Conservation (phyloP, 2,329 filamentous ascomycete species). For the Alternaria ethzedia region DNA sequence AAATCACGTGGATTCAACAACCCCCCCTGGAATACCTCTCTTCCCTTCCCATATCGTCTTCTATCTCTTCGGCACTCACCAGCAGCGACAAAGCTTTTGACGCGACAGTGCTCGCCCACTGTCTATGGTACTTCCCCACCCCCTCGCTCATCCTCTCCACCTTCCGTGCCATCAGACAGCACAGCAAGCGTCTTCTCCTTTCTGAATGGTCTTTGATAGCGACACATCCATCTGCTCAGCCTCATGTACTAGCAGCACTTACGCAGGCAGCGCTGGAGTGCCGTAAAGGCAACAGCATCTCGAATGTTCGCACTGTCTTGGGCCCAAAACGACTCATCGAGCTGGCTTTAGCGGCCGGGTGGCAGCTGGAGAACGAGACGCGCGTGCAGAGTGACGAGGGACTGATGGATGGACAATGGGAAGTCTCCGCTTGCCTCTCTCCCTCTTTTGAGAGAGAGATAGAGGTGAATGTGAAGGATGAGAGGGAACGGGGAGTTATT, state of each 20-base stretch:
- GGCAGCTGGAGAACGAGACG: conserved; percentile 47
- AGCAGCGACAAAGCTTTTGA: conserved; percentile 46
- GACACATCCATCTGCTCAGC: conserved; percentile 46
- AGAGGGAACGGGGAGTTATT: conserved; percentile 21
- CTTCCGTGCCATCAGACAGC: conserved; percentile 46
- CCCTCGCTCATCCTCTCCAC: conserved; percentile 45
- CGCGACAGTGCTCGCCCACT: conserved; percentile 58
- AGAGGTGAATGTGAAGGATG: conserved; percentile 17
- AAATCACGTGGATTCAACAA: conserved; percentile 55
- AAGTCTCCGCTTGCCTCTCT: conserved; percentile 25
- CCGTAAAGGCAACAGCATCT: conserved; percentile 45
- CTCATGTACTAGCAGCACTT: conserved; percentile 62
- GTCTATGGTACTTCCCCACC: conserved; percentile 61
- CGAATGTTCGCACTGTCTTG: conserved; percentile 59
- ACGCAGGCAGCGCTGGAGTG: conserved; percentile 54
- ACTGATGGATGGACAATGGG: conserved; percentile 55
- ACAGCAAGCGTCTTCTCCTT: conserved; percentile 49
- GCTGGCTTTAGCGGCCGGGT: conserved; percentile 48
- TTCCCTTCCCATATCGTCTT: conserved; percentile 4
- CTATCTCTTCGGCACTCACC: conserved; percentile 8
- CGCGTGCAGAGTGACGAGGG: conserved; percentile 47
- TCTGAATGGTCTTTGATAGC: conserved; percentile 58
- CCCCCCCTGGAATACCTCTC: conserved; percentile 39
- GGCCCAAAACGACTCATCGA: conserved; percentile 51
- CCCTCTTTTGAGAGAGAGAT: conserved; percentile 18